A percentile compares a stretch with the other conserved stretches of the same genome.
Evolutionary conservation across 192 early-diverging fungal species (phyloP).

Genomic region (Mortierella claussenii): DNA sequence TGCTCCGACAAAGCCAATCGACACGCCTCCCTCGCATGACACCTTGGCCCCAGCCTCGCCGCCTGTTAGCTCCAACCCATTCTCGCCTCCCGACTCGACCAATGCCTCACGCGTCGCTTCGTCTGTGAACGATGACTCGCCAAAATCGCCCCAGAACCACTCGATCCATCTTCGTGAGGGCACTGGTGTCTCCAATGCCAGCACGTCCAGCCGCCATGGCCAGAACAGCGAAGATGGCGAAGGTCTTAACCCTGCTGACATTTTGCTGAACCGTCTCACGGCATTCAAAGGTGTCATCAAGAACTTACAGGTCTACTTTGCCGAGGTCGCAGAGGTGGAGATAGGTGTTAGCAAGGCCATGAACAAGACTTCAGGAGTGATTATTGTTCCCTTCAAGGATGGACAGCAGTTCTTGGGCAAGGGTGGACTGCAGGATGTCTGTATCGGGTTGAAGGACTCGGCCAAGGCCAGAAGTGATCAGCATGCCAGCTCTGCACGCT

Average conservation of each 20-base stretch:
- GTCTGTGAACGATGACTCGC: constrained; percentile 12
- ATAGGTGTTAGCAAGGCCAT: constrained; percentile 28
- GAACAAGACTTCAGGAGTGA: constrained; percentile 36
- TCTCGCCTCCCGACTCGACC: constrained; percentile 31
- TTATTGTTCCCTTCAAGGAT: constrained; percentile 50
- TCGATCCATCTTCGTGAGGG: constrained; percentile 34
- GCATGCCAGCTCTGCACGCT: constrained; percentile 46
- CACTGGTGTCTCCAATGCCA: constrained; percentile 35
- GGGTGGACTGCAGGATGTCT: constrained; percentile 52
- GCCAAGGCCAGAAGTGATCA: constrained; percentile 49
- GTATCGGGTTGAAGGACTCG: constrained; percentile 40
- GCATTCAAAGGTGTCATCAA: constrained; percentile 53
- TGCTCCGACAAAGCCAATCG: background rate
- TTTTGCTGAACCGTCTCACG: constrained; percentile 51
- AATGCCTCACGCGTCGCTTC: constrained; percentile 19
- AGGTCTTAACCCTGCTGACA: constrained; percentile 53
- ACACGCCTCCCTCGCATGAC: background rate
- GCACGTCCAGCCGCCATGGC: constrained; percentile 34
- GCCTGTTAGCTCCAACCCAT: background rate
- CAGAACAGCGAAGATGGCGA: constrained; percentile 33
- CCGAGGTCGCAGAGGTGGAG: constrained; percentile 52
- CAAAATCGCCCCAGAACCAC: constrained; percentile 26
- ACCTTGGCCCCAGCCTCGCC: background rate
- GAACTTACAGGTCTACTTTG: constrained; percentile 50
- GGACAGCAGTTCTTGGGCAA: constrained; percentile 49